A percentile compares a stretch with the other conserved stretches of the same genome.
Conservation (phyloP, 1,284 basidiomycete genomes). For the Earliella scabrosa region DNA sequence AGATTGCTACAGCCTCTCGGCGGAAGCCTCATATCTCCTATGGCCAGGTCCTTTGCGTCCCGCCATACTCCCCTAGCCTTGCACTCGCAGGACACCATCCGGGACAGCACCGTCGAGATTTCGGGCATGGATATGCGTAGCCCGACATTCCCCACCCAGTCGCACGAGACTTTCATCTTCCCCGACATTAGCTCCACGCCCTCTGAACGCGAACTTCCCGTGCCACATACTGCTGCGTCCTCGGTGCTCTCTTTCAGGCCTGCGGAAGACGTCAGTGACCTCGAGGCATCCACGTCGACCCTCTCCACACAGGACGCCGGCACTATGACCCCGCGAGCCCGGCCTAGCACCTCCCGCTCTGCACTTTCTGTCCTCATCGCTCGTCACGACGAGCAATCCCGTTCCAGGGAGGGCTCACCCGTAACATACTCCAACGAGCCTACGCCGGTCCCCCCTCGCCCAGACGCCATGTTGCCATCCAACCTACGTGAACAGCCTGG, state of each 20-base stretch:
- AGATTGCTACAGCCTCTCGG: constrained; percentile 36
- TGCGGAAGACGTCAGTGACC: constrained; percentile 27
- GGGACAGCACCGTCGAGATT: constrained; percentile 67
- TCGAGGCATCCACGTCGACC: constrained; percentile 40
- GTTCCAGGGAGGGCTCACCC: constrained; percentile 11
- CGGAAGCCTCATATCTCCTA: constrained; percentile 40
- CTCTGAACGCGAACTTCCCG: constrained; percentile 11
- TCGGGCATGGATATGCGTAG: constrained; percentile 54
- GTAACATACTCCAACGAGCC: constrained; percentile 33
- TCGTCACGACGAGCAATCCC: constrained; percentile 21
- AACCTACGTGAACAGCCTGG: constrained; percentile 6
- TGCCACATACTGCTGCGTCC: constrained; percentile 28
- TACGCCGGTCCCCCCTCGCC: too few relatives aligned
- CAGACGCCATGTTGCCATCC: too few relatives aligned
- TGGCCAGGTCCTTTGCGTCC: constrained; percentile 32
- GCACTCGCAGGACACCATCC: constrained; percentile 64
- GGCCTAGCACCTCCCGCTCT: constrained; percentile 38
- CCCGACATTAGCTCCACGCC: constrained; percentile 31
- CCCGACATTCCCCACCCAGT: constrained; percentile 18
- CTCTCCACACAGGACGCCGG: constrained; percentile 30
- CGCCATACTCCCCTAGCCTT: constrained; percentile 32
- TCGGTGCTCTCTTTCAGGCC: constrained; percentile 31
- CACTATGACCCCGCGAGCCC: constrained; percentile 26
- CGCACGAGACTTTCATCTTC: constrained; percentile 44
- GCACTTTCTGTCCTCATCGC: constrained; percentile 47